Percentiles rank a stretch among this genome's conserved stretches.
Conservation (phyloP, 2,329 filamentous ascomycete species). For the Fusarium duplospermum region DNA sequence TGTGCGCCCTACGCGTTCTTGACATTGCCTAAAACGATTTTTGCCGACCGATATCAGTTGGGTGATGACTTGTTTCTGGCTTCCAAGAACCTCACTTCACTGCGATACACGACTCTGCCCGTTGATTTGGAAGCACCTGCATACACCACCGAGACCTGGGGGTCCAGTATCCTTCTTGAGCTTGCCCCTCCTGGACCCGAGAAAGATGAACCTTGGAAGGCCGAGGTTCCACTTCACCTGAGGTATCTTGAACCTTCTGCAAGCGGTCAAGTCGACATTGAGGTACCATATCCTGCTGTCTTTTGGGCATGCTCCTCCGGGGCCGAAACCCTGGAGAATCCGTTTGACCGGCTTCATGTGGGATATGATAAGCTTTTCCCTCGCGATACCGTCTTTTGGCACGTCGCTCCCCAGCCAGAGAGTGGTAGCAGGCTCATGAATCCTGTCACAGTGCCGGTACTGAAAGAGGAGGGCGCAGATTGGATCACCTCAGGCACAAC, state of each 20-base stretch:
- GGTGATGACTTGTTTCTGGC: constrained; percentile 79
- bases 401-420: constrained; percentile 68
- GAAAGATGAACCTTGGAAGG: constrained; percentile 66
- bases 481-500: constrained; percentile 68
- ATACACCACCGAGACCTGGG: constrained; percentile 82
- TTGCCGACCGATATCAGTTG: constrained; percentile 90
- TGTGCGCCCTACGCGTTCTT: constrained; percentile 85
- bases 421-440: constrained; percentile 60
- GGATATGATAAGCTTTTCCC: constrained; percentile 88
- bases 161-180: constrained; percentile 80
- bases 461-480: constrained; percentile 63
- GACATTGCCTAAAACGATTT: constrained; percentile 83
- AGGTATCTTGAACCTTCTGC: constrained; percentile 78
- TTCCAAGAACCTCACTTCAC: constrained; percentile 79
- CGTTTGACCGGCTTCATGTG: constrained; percentile 87
- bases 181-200: constrained; percentile 66
- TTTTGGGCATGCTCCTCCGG: constrained; percentile 90
- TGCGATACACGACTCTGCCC: constrained; percentile 77
- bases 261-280: constrained; percentile 64
- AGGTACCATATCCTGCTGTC: constrained; percentile 83
- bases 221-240: constrained; percentile 83
- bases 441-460: constrained; percentile 72
- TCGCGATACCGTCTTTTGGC: constrained; percentile 84
- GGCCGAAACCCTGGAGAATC: constrained; percentile 77
- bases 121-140: constrained; percentile 92